These are phyloP conservation scores for Diaporthe vaccinii DNA, from an alignment of 2,329 filamentous ascomycete genomes.

Conservation along the genomic window DNA sequence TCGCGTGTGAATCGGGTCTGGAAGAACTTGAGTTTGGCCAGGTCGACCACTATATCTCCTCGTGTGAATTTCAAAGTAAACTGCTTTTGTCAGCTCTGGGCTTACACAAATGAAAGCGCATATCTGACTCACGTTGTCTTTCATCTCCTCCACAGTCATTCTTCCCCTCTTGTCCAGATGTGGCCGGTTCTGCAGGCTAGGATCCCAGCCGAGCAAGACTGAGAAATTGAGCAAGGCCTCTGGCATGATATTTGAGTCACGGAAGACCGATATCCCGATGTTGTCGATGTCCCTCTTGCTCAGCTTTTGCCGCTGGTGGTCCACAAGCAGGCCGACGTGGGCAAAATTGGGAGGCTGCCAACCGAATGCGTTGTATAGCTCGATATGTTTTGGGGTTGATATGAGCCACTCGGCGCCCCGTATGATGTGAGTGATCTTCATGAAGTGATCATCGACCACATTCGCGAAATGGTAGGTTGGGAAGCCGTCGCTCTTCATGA, in stretches of 20 bases:
- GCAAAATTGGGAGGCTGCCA: constrained; percentile 82
- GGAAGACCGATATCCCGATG: constrained; percentile 64
- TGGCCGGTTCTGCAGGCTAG: constrained; percentile 57
- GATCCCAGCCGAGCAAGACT: constrained; percentile 87
- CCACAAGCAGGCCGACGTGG: constrained; percentile 83
- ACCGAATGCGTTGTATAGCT: constrained; percentile 81
- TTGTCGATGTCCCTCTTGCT: constrained; percentile 82
- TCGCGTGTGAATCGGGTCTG: constrained; percentile 58
- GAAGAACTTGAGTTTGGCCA: constrained; percentile 84
- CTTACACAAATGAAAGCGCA: constrained; percentile 40
- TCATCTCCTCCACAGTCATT: constrained; percentile 78
- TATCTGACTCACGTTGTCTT: constrained; percentile 70
- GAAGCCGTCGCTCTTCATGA: constrained; percentile 91
- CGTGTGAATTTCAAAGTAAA: constrained; percentile 91
- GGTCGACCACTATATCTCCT: constrained; percentile 87
- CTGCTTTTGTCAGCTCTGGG: constrained; percentile 56
- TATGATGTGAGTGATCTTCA: constrained; percentile 96
- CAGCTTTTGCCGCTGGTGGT: constrained; percentile 78
- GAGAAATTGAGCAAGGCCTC: constrained; percentile 81
- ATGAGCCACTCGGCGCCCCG: constrained; percentile 97
- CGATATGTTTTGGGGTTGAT: constrained; percentile 82
- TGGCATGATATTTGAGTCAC: constrained; percentile 60
- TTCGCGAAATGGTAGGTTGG: constrained; percentile 98
- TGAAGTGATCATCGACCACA: constrained; percentile 94
- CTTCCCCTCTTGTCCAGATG: constrained; percentile 70